phyloP scores from a whole-genome alignment of 495 filamentous ascomycete genomes.

The Podospora australis region DNA sequence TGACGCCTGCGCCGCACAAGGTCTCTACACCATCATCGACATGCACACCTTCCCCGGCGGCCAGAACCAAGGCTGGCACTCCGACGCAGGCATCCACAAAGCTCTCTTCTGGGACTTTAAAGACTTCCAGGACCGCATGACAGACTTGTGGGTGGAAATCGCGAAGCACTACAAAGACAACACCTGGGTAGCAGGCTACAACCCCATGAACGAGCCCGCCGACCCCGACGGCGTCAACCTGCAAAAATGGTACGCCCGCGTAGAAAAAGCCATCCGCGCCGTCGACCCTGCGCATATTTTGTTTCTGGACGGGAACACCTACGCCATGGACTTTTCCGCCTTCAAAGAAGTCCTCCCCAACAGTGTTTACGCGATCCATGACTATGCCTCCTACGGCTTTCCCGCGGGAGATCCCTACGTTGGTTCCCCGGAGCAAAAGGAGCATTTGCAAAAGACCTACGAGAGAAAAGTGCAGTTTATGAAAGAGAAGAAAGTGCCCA shows the following conservation, averaged over 20 bases:
- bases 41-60: conserved; percentile 59
- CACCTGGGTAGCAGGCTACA: conserved; percentile 51
- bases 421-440: conserved; percentile 47
- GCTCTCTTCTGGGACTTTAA: conserved; percentile 60
- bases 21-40: conserved; percentile 57
- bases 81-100: conserved; percentile 46
- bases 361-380: conserved; percentile 56
- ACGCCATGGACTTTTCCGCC: conserved; percentile 46
- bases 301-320: conserved; percentile 61
- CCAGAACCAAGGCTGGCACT: conserved; percentile 63
- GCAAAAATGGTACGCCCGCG: conserved; percentile 48
- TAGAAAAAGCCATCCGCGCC: conserved; percentile 52
- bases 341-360: conserved; percentile 39
- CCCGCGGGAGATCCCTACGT: conserved; percentile 46
- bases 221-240: conserved; percentile 52
- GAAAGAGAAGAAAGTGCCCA: conserved; percentile 43
- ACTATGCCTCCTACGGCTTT: conserved; percentile 56
- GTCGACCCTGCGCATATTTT: conserved; percentile 58
- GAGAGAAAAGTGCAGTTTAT: conserved; percentile 55
- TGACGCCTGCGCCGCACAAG: conserved; percentile 48
- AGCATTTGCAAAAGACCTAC: conserved; percentile 40
- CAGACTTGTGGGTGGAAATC: conserved; percentile 55
- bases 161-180: conserved; percentile 52
- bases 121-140: conserved; percentile 53
- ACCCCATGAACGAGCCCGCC: conserved; percentile 59